Evolutionary conservation across 208 protist species (phyloP).

Genomic region (Dictyostelium gargantuum): DNA sequence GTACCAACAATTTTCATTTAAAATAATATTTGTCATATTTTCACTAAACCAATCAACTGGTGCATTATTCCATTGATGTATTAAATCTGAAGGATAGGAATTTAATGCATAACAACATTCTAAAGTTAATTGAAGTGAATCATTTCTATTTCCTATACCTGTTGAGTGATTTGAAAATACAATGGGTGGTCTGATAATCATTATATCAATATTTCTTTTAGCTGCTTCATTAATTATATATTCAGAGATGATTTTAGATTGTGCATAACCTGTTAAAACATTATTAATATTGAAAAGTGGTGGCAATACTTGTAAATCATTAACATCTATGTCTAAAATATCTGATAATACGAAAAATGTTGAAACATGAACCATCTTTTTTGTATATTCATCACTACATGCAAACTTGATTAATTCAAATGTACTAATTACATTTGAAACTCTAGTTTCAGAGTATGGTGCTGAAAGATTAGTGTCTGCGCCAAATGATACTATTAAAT

Average conservation of each 20-base stretch:
- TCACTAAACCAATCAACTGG: neutral
- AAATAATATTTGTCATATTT: neutral
- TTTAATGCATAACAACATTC: neutral
- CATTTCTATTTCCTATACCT: neutral
- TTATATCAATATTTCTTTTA: neutral
- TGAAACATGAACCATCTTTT: neutral
- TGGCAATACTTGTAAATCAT: neutral
- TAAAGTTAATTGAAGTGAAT: neutral
- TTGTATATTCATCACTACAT: neutral
- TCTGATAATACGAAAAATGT: neutral
- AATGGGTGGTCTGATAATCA: neutral
- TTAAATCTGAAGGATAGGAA: neutral
- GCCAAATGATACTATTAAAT: neutral
- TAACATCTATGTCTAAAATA: neutral
- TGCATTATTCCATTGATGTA: too few relatives aligned
- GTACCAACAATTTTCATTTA: neutral
- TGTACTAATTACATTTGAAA: neutral
- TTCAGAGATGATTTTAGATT: slow-evolving; percentile 28
- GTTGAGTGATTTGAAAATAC: neutral
- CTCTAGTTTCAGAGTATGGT: neutral
- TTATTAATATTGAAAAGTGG: neutral
- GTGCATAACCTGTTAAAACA: neutral
- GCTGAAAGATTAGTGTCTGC: slow-evolving; percentile 1
- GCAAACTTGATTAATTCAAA: neutral
- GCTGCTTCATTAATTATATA: neutral